A percentile compares a stretch with the other conserved stretches of the same genome.
Conservation (phyloP, 2,329 filamentous ascomycete species). For the Ceratocystiopsis minuta region DNA sequence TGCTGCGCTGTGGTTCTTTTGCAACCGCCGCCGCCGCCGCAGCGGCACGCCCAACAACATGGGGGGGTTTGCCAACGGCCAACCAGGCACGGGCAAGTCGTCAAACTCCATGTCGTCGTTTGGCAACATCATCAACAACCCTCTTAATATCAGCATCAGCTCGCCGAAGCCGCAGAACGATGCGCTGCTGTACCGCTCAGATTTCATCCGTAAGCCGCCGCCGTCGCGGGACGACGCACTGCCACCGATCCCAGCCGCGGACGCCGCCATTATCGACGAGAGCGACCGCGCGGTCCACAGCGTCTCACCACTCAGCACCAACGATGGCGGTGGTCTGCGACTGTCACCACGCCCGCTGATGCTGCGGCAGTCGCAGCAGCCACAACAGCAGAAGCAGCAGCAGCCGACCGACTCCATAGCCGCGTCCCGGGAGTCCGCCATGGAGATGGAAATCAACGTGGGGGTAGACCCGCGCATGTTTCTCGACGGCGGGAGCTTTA, state of each 20-base stretch:
- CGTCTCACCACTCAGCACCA: background rate
- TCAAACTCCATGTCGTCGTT: slow-evolving; percentile 20
- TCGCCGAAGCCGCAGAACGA: slow-evolving; percentile 31
- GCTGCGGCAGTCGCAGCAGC: slow-evolving; percentile 1
- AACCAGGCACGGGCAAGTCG: no score
- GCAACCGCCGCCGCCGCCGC: slow-evolving; percentile 15
- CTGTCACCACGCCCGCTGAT: slow-evolving; percentile 4
- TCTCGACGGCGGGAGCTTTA: no score
- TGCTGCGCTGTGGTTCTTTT: slow-evolving; percentile 21
- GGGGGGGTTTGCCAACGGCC: slow-evolving; percentile 3
- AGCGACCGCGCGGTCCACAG: background rate
- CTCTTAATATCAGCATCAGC: slow-evolving; percentile 39
- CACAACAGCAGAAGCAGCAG: slow-evolving; percentile 3
- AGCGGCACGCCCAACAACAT: slow-evolving; percentile 1
- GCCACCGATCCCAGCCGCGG: no score
- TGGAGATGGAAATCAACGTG: slow-evolving; percentile 30
- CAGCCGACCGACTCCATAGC: background rate
- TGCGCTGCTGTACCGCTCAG: slow-evolving; percentile 25
- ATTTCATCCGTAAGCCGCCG: slow-evolving; percentile 30
- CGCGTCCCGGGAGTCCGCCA: slow-evolving; percentile 19
- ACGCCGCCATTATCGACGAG: no score
- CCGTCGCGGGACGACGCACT: background rate
- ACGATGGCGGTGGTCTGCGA: background rate
- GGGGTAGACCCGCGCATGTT: slow-evolving; percentile 28
- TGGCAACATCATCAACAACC: slow-evolving; percentile 37